Evolutionary conservation across 2,329 filamentous ascomycete species (phyloP), one percentile per base, ranked within the genome.

Genomic region (Fusarium dlaminii): DNA sequence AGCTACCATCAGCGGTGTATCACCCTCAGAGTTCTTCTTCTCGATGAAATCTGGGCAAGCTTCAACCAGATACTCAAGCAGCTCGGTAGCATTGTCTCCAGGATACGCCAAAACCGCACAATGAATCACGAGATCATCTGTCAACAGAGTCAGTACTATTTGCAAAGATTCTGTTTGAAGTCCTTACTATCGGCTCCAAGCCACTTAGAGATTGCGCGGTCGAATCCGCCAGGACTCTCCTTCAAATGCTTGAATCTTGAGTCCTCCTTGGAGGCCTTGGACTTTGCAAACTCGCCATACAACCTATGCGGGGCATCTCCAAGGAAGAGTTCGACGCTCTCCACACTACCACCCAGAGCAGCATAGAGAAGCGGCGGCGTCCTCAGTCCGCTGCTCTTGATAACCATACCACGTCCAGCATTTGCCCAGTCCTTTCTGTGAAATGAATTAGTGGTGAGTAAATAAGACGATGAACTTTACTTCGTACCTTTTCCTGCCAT

Each of bases 291-390:
- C 51, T 94, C 89, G 32, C 87, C 81, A 77, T 96, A 96, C 61
- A 89, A 85, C 34, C 90, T 86, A 74, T 89, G 82, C 0, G 94
- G 93, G 2, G 89, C 88, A 69, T 94, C 92, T 65, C 92, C 91
- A 63, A 94, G 81, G 80, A 96, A 94, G 90, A 93, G 97, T 78
- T 96, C 91, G 1, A 94, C 89, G 24, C 88, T 87, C 43, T 92
- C 88, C n/a, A 96, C 79, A 27, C 86, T 92, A 7, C 90, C 90
- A 5, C 76, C 75, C 14, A 83, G 76, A 18, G 89, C 90, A 49
- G 91, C 90, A 68, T 87, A 82, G 3, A 93, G 85, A 14, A 93
- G 82, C 7, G 91, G 93, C 6, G 91, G 88, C 0, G 83, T 85
- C 39, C 84, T 83, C 57, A 83, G 79, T 15, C 85, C 87, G 1